Conservation (phyloP, 1,139 yeast genomes). For the Trichomonascaceae sp. region DNA sequence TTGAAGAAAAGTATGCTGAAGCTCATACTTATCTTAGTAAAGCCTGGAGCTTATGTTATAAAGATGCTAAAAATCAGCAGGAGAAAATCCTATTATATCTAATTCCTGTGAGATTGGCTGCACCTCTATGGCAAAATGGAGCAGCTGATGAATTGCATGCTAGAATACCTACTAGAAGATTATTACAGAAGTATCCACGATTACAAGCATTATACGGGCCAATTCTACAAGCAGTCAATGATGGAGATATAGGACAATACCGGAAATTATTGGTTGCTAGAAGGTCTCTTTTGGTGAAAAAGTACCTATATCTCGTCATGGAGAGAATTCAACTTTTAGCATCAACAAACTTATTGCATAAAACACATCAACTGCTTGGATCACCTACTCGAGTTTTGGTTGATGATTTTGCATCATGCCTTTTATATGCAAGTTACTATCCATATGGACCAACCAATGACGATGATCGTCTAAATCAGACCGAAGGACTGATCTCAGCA, state of each 20-base stretch:
- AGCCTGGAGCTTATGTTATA: constrained; percentile 41
- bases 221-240: constrained; percentile 43
- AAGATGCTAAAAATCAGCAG: constrained; percentile 27
- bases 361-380: constrained; percentile 37
- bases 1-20: constrained; percentile 51
- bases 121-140: constrained; percentile 2
- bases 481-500: constrained; percentile 69
- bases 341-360: constrained; percentile 48
- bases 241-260: constrained; percentile 52
- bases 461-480: constrained; percentile 39
- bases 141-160: constrained; percentile 20
- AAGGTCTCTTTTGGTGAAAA: constrained; percentile 49
- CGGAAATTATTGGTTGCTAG: constrained; percentile 41
- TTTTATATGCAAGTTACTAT: constrained; percentile 34
- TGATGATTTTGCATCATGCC: constrained; percentile 42
- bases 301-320: constrained; percentile 58
- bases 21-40: constrained; percentile 46
- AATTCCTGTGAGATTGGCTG: constrained; percentile 34
- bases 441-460: constrained; percentile 11
- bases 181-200: constrained; percentile 44
- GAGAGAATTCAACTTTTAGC: constrained; percentile 50
- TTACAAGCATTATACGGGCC: constrained; percentile 43
- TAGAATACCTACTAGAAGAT: constrained; percentile 32
- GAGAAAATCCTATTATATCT: constrained; percentile 34
- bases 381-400: constrained; percentile 43